These are phyloP conservation scores for Geotrichum carabidarum DNA, from an alignment of 1,139 yeast genomes.

Conservation along the genomic window DNA sequence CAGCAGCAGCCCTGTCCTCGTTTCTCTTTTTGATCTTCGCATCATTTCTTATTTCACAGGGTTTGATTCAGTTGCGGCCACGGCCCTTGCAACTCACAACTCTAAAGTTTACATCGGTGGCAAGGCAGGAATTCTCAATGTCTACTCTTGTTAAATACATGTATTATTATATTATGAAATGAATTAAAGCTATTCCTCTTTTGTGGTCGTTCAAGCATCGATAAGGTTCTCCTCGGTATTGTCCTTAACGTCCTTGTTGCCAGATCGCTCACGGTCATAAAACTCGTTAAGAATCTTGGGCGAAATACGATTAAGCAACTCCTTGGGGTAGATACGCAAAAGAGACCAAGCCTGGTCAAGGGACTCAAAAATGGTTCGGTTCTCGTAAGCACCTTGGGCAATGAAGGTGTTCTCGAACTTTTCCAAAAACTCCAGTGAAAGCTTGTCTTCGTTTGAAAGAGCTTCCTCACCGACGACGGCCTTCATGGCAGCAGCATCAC, in stretches of 20 bases:
- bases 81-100: not conserved
- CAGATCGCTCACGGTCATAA: conserved; percentile 67
- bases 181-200: not conserved
- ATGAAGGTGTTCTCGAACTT: conserved; percentile 95
- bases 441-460: conserved; percentile 91
- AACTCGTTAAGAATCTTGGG: conserved; percentile 94
- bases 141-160: not conserved
- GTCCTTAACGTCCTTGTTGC: conserved; percentile 35
- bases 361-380: conserved; percentile 89
- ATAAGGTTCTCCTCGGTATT: conserved; percentile 44
- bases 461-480: conserved; percentile 99
- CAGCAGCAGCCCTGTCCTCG: conserved; percentile 5
- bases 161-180: not conserved
- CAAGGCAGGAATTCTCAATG: conserved; percentile 6
- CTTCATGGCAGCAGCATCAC: conserved; percentile 99
- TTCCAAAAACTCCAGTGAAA: conserved; percentile 93
- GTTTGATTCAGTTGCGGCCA: conserved; percentile 10
- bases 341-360: conserved; percentile 97
- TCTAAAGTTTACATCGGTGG: conserved; percentile 10
- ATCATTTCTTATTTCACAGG: conserved; percentile 7
- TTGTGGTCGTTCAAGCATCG: conserved; percentile 43
- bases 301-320: conserved; percentile 94
- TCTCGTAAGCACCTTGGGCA: conserved; percentile 92
- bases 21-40: not conserved
- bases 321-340: conserved; percentile 97